Evolutionary conservation across 2,329 filamentous ascomycete genomes (phyloP), one percentile per base, ranked within the genome.

Genomic region (Septoria petroselini): DNA sequence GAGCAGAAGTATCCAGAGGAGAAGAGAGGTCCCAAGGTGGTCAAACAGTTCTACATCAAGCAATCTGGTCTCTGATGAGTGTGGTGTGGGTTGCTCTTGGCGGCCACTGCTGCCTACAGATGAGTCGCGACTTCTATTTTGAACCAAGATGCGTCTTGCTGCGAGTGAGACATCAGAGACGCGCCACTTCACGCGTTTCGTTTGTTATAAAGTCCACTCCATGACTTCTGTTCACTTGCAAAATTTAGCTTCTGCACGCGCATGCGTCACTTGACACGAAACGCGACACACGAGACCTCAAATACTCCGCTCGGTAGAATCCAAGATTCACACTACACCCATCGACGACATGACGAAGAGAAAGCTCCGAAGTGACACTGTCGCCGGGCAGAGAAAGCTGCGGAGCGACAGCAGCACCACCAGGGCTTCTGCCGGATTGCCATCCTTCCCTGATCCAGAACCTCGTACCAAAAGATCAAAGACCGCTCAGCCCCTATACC

Each of bases 311-410:
- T 5, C 23, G 5, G 23, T 27, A 27, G 5, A 27, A 27, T 27
- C 9, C 23, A 9, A 27, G n/a, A 27, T 9, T 27, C 23, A 5
- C 23, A 27, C 9, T 27, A 5, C 23, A 27, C 5, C 11, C n/a
- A 23, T 25, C 38, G 21, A 31, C 21, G 43, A n/a, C 18, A 54
- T 50, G 46, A 30, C 47, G 8, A 54, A 50, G 52, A 30, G 52
- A 19, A 33, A 47, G 23, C 43, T 54, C 7, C 46, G 52, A 29
- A 48, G 23, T 27, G 23, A 27, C 23, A 27, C 23, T 5, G 23
- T 9, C 23, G 23, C 23, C 23, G 23, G n/a, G n/a, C n/a, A 27
- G 9, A 27, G 23, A 27, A 27, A 27, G 23, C 23, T 27, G 23
- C 23, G 23, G 9, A 9, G 47, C 14, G 42, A 50, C 27, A 50